These are phyloP conservation scores for Fraxinus sp. DNA, from an alignment of 305 asterid species.

Conservation along the genomic window DNA sequence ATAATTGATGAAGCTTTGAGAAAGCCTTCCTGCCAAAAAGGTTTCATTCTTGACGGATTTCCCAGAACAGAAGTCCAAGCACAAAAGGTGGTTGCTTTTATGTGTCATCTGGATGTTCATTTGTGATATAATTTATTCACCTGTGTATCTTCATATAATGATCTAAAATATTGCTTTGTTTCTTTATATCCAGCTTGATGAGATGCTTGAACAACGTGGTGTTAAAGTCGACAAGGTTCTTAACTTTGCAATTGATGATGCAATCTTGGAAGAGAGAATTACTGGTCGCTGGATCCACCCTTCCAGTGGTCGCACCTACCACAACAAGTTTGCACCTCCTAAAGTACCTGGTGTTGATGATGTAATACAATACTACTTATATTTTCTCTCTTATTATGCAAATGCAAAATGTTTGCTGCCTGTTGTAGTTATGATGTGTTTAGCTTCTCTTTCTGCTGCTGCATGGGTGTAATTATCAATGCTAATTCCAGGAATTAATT, in stretches of 20 bases:
- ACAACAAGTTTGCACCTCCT: constrained; percentile 82
- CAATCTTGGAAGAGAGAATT: constrained; percentile 77
- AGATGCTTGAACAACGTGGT: constrained; percentile 80
- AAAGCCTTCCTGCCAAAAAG: constrained; percentile 88
- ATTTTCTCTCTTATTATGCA: constrained; percentile 2
- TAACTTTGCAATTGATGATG: constrained; percentile 79
- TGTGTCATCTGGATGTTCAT: constrained; percentile 1
- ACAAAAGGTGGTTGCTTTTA: constrained; percentile 49
- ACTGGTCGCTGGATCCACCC: constrained; percentile 96
- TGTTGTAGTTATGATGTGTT: background rate
- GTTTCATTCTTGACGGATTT: constrained; percentile 93
- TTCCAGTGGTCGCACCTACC: constrained; percentile 81
- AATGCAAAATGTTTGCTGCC: constrained; percentile 9
- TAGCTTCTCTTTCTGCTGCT: background rate
- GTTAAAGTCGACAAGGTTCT: constrained; percentile 87
- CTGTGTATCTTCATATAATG: background rate
- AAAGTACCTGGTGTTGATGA: constrained; percentile 65
- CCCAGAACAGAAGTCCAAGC: constrained; percentile 94
- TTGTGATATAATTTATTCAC: background rate
- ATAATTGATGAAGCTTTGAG: constrained; percentile 81
- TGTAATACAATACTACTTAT: constrained; percentile 30
- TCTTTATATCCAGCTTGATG: constrained; percentile 69
- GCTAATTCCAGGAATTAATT: background rate
- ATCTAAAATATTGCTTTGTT: constrained; percentile 20
- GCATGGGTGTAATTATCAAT: background rate